These are phyloP conservation scores for Ephemerocybe angulata DNA, from an alignment of 768 basidiomycete genomes.

Conservation along the genomic window DNA sequence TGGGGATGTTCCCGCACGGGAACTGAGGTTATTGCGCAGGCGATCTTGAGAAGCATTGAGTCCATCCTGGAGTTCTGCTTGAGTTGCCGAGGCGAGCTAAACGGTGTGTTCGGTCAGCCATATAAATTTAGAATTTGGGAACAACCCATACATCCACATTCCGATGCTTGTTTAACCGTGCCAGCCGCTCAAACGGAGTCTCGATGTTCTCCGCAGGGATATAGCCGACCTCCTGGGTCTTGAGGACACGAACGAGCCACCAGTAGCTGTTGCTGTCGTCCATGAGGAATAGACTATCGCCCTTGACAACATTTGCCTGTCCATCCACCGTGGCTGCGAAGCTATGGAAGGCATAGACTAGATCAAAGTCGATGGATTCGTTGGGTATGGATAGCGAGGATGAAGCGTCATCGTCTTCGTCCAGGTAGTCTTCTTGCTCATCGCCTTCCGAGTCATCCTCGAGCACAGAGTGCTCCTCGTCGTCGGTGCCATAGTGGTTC, in stretches of 20 bases:
- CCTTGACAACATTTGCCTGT: conserved; percentile 97
- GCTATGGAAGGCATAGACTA: conserved; percentile 91
- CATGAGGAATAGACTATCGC: conserved; percentile 93
- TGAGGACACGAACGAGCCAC: conserved; percentile 99
- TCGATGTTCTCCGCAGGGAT: conserved; percentile 99
- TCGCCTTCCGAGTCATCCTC: conserved; percentile 83
- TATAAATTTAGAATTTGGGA: conserved; percentile 9
- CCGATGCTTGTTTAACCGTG: conserved; percentile 92
- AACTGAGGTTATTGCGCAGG: conserved; percentile 42
- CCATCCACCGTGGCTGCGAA: conserved; percentile 98
- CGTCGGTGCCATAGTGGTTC: conserved; percentile 41
- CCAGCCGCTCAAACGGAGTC: conserved; percentile 94
- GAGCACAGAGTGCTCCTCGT: conserved; percentile 80
- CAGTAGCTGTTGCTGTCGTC: conserved; percentile 99
- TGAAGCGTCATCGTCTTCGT: conserved; percentile 75
- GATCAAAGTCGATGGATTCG: conserved; percentile 89
- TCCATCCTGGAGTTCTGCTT: conserved; percentile 61
- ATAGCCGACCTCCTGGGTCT: conserved; percentile 98
- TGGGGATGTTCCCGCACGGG: conserved; percentile 46
- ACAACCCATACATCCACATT: conserved; percentile 81
- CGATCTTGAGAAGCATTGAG: conserved; percentile 49
- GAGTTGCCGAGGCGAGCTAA: conserved; percentile 73
- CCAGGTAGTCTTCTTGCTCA: conserved; percentile 64
- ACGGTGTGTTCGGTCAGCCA: background rate
- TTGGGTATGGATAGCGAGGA: conserved; percentile 85